Base-by-base conservation (phyloP, 352 stramenopile species). In the Pythium brassicae region DNA sequence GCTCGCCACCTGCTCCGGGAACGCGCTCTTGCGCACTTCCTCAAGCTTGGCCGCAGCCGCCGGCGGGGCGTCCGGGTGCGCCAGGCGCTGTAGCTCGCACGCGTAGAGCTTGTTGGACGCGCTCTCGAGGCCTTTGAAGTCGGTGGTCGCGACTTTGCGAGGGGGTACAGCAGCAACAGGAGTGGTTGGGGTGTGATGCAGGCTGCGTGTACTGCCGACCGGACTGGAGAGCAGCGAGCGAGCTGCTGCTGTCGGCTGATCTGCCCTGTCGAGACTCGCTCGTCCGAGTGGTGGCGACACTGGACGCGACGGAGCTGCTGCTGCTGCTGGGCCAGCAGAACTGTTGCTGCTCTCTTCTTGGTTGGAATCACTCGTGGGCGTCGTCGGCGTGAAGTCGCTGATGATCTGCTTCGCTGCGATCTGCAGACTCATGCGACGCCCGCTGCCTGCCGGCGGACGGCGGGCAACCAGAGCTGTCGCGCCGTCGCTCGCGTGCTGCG, bases 1-100 rank as follows among this genome's bases (percentile, higher is more conserved):
- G 19, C 55, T 55, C 27, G 68, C 72, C 4, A 90, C 32, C 0
- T 59, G 66, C n/a, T 86, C 77, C 0, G 73, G 68, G 44, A 87
- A 87, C 0, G 65, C 61, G 22, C 74, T 68, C 55, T 80, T 83
- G 0, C 79, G 68, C 7, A 86, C 65, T 7, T 85, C 75, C 53
- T 86, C 72, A 1, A 78, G 56, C 43, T 83, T 85, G 42, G 71
- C 61, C 11, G 54, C 47, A 0, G 73, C 59, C 8, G 32, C 26
- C 17, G 61, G 49, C 4, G 54, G 43, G 15, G 65, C 50, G 39
- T 57, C 55, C 26, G 46, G 56, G 45, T 76, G 56, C 0, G 52
- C 39, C 3, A 69, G 44, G 14, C 72, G 51, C 56, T 77, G 50
- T 35, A 57, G 39, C 35, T 76, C 66, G 32, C 51, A 64, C 34